Evolutionary conservation across 2,329 filamentous ascomycete species (phyloP).

Genomic region (Colletotrichum australisinense): DNA sequence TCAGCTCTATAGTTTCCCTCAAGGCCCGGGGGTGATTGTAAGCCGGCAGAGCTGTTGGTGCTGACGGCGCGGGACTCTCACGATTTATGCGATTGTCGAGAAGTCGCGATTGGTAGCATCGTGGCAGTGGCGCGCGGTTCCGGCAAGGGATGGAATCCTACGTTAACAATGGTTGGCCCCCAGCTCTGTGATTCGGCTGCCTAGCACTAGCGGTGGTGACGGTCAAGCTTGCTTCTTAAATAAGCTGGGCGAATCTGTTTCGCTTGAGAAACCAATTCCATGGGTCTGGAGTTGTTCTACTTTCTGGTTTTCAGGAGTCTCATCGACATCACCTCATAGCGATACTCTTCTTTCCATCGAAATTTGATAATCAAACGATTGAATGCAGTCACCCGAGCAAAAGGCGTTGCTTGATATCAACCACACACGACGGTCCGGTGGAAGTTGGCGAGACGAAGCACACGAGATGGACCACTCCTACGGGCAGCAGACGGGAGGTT

Average conservation of each 20-base stretch:
- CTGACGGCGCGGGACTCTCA: too few species aligned
- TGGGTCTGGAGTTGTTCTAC: too few species aligned
- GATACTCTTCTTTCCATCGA: too few species aligned
- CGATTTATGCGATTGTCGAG: too few species aligned
- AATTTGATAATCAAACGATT: neutral
- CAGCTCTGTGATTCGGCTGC: constrained; percentile 3
- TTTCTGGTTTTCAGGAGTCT: too few species aligned
- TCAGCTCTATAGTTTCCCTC: too few species aligned
- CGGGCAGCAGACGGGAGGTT: neutral
- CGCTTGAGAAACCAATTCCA: neutral
- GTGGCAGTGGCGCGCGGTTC: neutral
- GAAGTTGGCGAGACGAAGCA: neutral
- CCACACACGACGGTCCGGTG: neutral
- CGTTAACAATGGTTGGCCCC: neutral
- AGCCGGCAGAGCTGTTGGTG: too few species aligned
- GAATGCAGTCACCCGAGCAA: neutral
- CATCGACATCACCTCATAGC: neutral
- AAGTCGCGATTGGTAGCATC: neutral
- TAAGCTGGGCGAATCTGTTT: neutral
- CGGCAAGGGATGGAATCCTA: neutral
- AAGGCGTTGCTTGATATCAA: neutral
- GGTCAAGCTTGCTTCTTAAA: neutral
- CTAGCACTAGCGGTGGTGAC: neutral
- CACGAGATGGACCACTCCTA: constrained; percentile 3
- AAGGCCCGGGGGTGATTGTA: too few species aligned